These are phyloP conservation scores for Diversispora eburnea DNA, from an alignment of 192 early-diverging fungal species.

Conservation along the genomic window DNA sequence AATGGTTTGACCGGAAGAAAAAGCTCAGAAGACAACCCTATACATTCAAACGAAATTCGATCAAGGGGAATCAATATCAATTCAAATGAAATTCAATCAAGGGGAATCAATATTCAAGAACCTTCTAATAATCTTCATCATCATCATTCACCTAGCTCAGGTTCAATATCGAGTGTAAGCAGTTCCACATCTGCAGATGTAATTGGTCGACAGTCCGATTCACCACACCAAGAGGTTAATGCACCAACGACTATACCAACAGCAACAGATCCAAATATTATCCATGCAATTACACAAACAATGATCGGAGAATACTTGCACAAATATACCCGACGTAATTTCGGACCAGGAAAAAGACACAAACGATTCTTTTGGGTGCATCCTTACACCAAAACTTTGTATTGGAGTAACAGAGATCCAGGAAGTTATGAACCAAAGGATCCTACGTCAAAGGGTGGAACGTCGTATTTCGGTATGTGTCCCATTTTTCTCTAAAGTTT, in stretches of 20 bases:
- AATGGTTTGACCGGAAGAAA: background rate
- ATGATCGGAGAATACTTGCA: conserved; percentile 76
- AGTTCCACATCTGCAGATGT: conserved; percentile 18
- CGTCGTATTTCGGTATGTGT: conserved; percentile 13
- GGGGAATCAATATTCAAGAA: background rate
- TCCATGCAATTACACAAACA: conserved; percentile 67
- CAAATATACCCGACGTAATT: conserved; percentile 64
- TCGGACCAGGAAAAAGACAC: conserved; percentile 59
- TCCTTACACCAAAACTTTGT: conserved; percentile 73
- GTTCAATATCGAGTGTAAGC: conserved; percentile 18
- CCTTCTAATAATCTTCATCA: background rate
- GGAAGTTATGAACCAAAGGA: conserved; percentile 40
- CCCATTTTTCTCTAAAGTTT: conserved; percentile 28
- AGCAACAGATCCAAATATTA: conserved; percentile 57
- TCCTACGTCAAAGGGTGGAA: conserved; percentile 49
- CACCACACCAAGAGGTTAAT: conserved; percentile 34
- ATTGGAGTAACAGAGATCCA: conserved; percentile 69
- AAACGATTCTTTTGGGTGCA: conserved; percentile 78
- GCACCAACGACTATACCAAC: conserved; percentile 6
- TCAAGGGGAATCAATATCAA: background rate
- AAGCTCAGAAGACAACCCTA: background rate
- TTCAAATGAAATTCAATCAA: background rate
- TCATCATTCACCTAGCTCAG: conserved; percentile 21
- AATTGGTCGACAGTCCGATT: background rate
- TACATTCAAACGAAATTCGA: background rate